Evolutionary conservation across 805 yeast genomes (phyloP), one percentile per base, ranked within the genome.

Genomic region (Wickerhamiella occidentalis): DNA sequence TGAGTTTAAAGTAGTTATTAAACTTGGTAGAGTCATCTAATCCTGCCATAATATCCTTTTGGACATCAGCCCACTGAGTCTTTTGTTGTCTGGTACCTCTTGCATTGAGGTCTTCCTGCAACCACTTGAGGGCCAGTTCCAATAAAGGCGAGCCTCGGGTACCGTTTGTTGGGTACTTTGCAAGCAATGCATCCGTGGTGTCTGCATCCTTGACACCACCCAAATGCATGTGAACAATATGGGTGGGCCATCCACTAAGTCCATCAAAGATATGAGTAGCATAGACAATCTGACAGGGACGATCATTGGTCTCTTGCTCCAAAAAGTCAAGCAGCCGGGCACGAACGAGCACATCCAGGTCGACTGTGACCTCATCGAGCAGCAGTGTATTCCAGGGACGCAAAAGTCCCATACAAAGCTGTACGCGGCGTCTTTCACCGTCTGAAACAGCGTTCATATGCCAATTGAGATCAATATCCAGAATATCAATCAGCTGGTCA

Each of bases 261-360:
- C 98, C 98, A 60, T 92, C 98, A 64, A 92, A 92, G 44, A 92
- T 92, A 61, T 92, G 98, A 0, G 98, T 92, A 2, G 97, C 82
- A 62, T 92, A 92, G 3, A 90, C 79, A 33, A 92, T 85, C 44
- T 87, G 78, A 53, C 94, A 79, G 17, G 73, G 66, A 52, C 97
- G 72, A 0, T 68, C 61, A 45, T 68, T 69, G 4, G 96, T 85
- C 62, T 92, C 98, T n/a, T 66, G 60, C 55, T 73, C 74, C 57
- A 92, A 68, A 61, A 85, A 92, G 1, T 72, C 68, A 54, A 92
- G 68, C 45, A 92, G 68, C 49, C 85, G 72, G 29, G 79, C 77
- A 57, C 98, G 73, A 1, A 88, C 97, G 45, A 92, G 72, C 6
- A 92, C 98, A 61, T 92, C 98, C 56, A 92, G 72, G 64, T 92